Evolutionary conservation across 306 rosid species (phyloP).

Genomic region (Quercus robur): DNA sequence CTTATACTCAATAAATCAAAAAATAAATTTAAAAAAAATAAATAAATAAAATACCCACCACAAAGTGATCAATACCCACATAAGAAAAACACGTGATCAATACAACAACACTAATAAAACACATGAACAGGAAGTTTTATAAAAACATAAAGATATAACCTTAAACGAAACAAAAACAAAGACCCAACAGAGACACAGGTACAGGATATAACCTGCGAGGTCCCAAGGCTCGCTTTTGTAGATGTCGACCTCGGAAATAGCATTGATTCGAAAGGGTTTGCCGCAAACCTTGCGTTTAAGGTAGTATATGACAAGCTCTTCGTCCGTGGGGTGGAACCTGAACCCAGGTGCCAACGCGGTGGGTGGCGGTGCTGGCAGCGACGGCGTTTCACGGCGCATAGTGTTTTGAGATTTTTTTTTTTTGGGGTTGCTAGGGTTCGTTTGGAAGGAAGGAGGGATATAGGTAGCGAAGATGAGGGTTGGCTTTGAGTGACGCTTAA

Average conservation of each 20-base stretch:
- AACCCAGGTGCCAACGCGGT: constrained; percentile 95
- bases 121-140: background rate
- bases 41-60: background rate
- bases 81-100: background rate
- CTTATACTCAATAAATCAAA: background rate
- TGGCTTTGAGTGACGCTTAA: constrained; percentile 88
- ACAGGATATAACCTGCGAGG: constrained; percentile 56
- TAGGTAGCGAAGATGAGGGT: constrained; percentile 48
- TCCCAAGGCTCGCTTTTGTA: constrained; percentile 99
- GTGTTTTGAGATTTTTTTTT: background rate
- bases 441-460: constrained; percentile 30
- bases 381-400: constrained; percentile 66
- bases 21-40: background rate
- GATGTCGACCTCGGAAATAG: constrained; percentile 88
- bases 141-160: background rate
- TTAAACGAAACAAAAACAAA: background rate
- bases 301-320: constrained; percentile 91
- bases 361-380: constrained; percentile 39
- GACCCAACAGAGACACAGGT: too few species aligned
- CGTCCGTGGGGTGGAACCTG: constrained; percentile 97
- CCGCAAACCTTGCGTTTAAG: constrained; percentile 88
- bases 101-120: constrained; percentile 2
- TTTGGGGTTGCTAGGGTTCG: constrained; percentile 53
- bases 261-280: constrained; percentile 79
- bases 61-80: background rate